Conservation (phyloP, 1,139 yeast genomes). For the Diutina sp. region DNA sequence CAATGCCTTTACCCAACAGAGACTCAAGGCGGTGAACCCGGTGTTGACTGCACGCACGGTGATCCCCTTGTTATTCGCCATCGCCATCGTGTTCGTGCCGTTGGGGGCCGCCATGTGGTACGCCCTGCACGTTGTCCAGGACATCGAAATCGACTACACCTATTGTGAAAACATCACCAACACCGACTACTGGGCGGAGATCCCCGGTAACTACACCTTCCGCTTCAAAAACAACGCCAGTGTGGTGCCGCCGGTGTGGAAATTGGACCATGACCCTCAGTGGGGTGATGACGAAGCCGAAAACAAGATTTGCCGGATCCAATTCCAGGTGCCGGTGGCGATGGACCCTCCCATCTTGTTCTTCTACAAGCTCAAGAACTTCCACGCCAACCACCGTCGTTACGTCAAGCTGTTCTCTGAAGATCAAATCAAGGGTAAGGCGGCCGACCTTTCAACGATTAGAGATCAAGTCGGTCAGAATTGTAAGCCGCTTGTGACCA, state of each 20-base stretch:
- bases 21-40: constrained; percentile 49
- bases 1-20: constrained; percentile 57
- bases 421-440: constrained; percentile 73
- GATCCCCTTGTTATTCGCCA: constrained; percentile 60
- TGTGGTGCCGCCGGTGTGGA: constrained; percentile 41
- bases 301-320: constrained; percentile 56
- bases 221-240: constrained; percentile 39
- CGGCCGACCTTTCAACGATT: constrained; percentile 40
- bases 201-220: constrained; percentile 49
- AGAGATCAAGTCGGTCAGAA: constrained; percentile 68
- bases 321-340: constrained; percentile 65
- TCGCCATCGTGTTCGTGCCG: constrained; percentile 81
- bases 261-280: constrained; percentile 30
- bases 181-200: constrained; percentile 35
- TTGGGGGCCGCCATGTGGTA: constrained; percentile 85
- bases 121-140: constrained; percentile 69
- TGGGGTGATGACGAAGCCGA: constrained; percentile 42
- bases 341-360: constrained; percentile 68
- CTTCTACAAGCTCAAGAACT: constrained; percentile 71
- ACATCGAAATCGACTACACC: constrained; percentile 69
- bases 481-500: constrained; percentile 69
- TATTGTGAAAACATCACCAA: constrained; percentile 57
- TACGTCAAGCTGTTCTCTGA: constrained; percentile 86
- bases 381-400: constrained; percentile 89
- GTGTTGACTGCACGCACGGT: constrained; percentile 86